Evolutionary conservation across 1,284 basidiomycete genomes (phyloP).

Genomic region (Fomes fomentarius): DNA sequence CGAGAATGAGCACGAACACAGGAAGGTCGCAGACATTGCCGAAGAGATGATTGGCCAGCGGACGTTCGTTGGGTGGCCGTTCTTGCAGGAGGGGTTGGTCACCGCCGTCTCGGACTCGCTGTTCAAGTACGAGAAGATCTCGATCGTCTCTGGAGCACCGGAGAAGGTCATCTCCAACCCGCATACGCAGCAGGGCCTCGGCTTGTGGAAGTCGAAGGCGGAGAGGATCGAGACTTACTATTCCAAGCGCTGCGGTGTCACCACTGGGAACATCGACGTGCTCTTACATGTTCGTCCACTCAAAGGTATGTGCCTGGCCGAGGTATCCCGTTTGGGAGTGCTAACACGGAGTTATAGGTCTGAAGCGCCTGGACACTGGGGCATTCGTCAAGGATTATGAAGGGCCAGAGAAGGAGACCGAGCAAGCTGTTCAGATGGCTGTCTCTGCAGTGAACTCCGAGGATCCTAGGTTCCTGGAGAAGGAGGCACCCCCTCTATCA

Average conservation of each 20-base stretch:
- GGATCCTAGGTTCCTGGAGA: conserved; percentile 88
- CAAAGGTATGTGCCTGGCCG: conserved; percentile 62
- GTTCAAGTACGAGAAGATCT: conserved; percentile 84
- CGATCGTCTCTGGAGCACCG: conserved; percentile 54
- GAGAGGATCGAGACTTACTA: conserved; percentile 85
- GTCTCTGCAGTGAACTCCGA: conserved; percentile 81
- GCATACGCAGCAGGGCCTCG: conserved; percentile 67
- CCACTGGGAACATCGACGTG: conserved; percentile 82
- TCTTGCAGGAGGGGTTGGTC: conserved; percentile 90
- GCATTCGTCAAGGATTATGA: conserved; percentile 97
- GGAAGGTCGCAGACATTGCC: conserved; percentile 78
- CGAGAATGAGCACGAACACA: conserved; percentile 72
- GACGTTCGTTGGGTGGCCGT: conserved; percentile 91
- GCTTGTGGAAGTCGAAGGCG: conserved; percentile 77
- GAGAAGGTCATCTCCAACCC: conserved; percentile 71
- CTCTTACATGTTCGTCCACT: conserved; percentile 85
- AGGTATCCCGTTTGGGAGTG: conserved; percentile 3
- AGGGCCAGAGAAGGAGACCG: conserved; percentile 76
- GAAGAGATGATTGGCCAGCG: conserved; percentile 75
- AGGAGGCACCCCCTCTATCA: conserved; percentile 78
- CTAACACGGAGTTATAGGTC: conserved; percentile 48
- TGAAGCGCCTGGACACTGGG: conserved; percentile 88
- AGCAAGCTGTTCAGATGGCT: conserved; percentile 86
- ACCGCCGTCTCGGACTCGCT: conserved; percentile 86
- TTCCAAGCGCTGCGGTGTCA: conserved; percentile 88